Evolutionary conservation across 2,329 filamentous ascomycete genomes (phyloP).

Genomic region (Penicillium crustosum): DNA sequence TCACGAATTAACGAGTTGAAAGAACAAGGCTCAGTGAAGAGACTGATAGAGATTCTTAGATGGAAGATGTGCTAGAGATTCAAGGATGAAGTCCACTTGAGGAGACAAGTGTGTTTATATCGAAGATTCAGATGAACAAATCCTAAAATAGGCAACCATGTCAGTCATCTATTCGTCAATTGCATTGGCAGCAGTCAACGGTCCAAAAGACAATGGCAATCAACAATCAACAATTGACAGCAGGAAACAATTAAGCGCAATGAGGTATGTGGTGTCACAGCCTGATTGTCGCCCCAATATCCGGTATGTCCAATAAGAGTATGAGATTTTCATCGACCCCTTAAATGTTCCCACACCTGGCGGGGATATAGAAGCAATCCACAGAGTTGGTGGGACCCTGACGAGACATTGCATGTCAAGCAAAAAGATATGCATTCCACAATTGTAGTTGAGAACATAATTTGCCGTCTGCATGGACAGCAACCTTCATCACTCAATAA

Average conservation of each 20-base stretch:
- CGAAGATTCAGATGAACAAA: constrained; percentile 6
- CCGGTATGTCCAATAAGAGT: constrained; percentile 16
- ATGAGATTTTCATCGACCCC: constrained; percentile 18
- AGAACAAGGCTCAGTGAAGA: constrained; percentile 29
- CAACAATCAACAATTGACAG: not conserved
- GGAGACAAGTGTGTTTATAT: constrained; percentile 6
- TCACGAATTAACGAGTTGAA: constrained; percentile 31
- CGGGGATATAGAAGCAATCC: constrained; percentile 6
- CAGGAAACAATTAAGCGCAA: not conserved
- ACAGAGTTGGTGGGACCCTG: constrained; percentile 12
- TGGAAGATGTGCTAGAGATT: constrained; percentile 22
- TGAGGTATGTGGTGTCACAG: constrained; percentile 26
- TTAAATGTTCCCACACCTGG: constrained; percentile 8
- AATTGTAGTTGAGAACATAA: constrained; percentile 13
- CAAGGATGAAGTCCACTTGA: constrained; percentile 24
- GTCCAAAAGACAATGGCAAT: not conserved
- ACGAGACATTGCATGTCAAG: not conserved
- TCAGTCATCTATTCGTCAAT: constrained; percentile 1
- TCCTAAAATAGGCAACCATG: not conserved
- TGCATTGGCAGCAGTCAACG: not conserved
- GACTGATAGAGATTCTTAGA: constrained; percentile 18
- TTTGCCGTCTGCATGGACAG: constrained; percentile 3
- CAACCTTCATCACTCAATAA: not conserved
- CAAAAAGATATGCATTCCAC: constrained; percentile 16
- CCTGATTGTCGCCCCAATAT: constrained; percentile 13